Conservation (phyloP, 805 yeast species). For the Candida orba region DNA sequence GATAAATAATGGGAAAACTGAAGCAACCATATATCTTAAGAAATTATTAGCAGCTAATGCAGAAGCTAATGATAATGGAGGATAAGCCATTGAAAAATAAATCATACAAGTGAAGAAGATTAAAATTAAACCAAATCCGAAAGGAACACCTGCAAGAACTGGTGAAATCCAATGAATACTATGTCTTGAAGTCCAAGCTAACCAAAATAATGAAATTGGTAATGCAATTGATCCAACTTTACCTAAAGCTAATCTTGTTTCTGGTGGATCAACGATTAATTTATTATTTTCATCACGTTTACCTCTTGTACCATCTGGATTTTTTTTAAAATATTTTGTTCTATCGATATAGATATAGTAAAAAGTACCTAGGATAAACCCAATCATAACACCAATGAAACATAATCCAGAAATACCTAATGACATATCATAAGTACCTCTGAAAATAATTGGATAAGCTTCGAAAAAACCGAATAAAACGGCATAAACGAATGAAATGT, state of each 20-base stretch:
- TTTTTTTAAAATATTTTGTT: slow-evolving; percentile 42
- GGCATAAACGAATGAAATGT: slow-evolving; percentile 70
- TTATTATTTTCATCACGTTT: slow-evolving; percentile 42
- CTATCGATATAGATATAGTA: slow-evolving; percentile 46
- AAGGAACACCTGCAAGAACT: slow-evolving; percentile 66
- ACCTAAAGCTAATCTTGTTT: slow-evolving; percentile 50
- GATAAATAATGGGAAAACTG: slow-evolving; percentile 80
- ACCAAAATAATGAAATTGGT: slow-evolving; percentile 70
- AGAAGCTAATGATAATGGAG: slow-evolving; percentile 74
- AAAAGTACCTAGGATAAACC: slow-evolving; percentile 49
- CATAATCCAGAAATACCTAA: slow-evolving; percentile 61
- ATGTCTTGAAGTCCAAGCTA: slow-evolving; percentile 65
- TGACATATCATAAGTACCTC: slow-evolving; percentile 54
- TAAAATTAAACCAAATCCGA: slow-evolving; percentile 68
- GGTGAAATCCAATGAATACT: slow-evolving; percentile 74
- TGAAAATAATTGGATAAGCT: slow-evolving; percentile 69
- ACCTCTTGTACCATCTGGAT: slow-evolving; percentile 59
- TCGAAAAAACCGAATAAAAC: slow-evolving; percentile 76
- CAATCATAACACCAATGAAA: slow-evolving; percentile 66
- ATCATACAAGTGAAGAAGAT: slow-evolving; percentile 64
- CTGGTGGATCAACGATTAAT: slow-evolving; percentile 49
- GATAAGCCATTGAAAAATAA: slow-evolving; percentile 65
- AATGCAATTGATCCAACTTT: slow-evolving; percentile 61
- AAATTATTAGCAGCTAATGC: slow-evolving; percentile 86
- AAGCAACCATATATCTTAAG: slow-evolving; percentile 65